Evolutionary conservation across 805 yeast species (phyloP).

Genomic region (Metschnikowia picachoensis): DNA sequence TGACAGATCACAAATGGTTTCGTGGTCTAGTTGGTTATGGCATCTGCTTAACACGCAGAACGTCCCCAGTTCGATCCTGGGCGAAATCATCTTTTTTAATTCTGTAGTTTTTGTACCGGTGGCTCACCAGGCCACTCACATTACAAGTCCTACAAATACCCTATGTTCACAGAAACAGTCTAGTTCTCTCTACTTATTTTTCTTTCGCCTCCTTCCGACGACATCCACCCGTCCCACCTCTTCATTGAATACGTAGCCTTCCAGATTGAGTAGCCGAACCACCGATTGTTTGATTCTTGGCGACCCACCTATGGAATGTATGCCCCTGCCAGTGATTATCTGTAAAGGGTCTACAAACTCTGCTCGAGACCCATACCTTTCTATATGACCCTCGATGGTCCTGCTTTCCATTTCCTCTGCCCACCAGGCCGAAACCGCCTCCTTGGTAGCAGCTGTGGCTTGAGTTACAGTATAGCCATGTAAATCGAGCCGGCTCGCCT

Average conservation of each 20-base stretch:
- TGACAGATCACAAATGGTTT: constrained; percentile 12
- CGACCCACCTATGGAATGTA: constrained; percentile 59
- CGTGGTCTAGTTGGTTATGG: constrained; percentile 26
- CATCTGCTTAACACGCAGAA: constrained; percentile 26
- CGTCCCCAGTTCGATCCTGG: constrained; percentile 27
- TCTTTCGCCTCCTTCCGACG: constrained; percentile 32
- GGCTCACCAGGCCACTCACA: no score
- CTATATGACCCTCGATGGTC: constrained; percentile 33
- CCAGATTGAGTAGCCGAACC: constrained; percentile 31
- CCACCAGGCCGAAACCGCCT: constrained; percentile 60
- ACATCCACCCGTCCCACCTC: constrained; percentile 41
- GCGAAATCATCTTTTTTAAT: constrained; percentile 18
- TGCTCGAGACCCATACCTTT: constrained; percentile 33
- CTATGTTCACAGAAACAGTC: no score
- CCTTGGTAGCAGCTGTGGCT: constrained; percentile 39
- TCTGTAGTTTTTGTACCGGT: no score
- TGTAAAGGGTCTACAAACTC: constrained; percentile 40
- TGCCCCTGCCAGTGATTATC: constrained; percentile 66
- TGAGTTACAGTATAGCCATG: constrained; percentile 49
- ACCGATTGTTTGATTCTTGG: constrained; percentile 47
- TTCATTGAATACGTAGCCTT: constrained; percentile 46
- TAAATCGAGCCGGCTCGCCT: constrained; percentile 41
- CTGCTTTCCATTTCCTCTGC: constrained; percentile 45
- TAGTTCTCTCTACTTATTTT: neutral
- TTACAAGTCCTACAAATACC: no score